phyloP scores from a whole-genome alignment of 2,329 filamentous ascomycete genomes.

The Hypomyces rosellus region DNA sequence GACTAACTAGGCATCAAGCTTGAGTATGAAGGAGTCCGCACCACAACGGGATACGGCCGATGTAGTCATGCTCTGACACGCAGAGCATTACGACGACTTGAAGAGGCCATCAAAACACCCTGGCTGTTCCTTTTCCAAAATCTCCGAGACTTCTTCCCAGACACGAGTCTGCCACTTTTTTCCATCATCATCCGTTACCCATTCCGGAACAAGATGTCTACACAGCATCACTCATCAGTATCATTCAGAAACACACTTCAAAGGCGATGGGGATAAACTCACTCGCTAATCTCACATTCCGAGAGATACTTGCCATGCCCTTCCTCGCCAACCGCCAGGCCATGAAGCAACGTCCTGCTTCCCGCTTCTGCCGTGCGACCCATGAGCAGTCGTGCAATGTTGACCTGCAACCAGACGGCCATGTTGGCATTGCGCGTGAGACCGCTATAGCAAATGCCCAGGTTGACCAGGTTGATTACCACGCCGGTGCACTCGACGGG shows the following conservation, averaged over 20 bases:
- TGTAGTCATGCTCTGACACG: too few relatives aligned
- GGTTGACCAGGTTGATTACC: conserved; percentile 23
- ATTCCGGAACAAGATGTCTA: not conserved
- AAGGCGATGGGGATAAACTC: conserved; percentile 12
- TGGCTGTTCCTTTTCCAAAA: not conserved
- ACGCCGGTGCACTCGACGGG: conserved; percentile 22
- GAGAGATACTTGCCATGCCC: conserved; percentile 22
- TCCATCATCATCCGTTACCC: not conserved
- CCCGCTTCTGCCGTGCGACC: conserved; percentile 21
- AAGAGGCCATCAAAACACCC: not conserved
- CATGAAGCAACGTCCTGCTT: conserved; percentile 22
- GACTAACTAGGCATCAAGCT: too few relatives aligned
- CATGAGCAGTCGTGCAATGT: not conserved
- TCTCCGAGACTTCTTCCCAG: not conserved
- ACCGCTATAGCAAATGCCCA: conserved; percentile 22
- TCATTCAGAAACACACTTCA: too few relatives aligned
- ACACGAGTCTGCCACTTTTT: conserved; percentile 1
- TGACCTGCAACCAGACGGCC: not conserved
- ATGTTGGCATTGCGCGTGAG: conserved; percentile 1
- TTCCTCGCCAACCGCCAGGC: conserved; percentile 17
- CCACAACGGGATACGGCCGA: too few relatives aligned
- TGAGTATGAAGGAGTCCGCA: too few relatives aligned
- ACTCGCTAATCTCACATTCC: conserved; percentile 22
- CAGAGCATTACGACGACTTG: not conserved
- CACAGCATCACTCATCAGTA: not conserved